Evolutionary conservation across 352 stramenopile genomes (phyloP).

Genomic region (Globisporangium sylvaticum): DNA sequence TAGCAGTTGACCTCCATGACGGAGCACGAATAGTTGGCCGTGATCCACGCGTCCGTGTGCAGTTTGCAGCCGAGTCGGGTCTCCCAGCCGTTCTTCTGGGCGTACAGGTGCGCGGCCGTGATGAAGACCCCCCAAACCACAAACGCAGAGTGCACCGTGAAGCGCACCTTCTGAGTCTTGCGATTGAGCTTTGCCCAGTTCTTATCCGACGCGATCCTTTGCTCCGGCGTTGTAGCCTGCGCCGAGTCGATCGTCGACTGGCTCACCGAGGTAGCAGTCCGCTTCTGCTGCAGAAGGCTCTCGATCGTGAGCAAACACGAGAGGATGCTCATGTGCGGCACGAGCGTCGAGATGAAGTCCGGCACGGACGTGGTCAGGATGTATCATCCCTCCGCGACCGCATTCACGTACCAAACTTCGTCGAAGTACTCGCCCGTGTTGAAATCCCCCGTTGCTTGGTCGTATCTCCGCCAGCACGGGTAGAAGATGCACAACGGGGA

Average conservation of each 20-base stretch:
- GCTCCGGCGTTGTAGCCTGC: background rate
- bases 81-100: background rate
- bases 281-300: constrained; percentile 1
- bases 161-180: too few species aligned
- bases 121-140: background rate
- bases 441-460: background rate
- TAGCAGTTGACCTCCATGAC: constrained; percentile 17
- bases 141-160: background rate
- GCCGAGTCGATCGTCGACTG: background rate
- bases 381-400: background rate
- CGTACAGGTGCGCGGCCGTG: background rate
- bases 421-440: background rate
- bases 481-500: constrained; percentile 20
- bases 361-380: background rate
- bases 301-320: background rate
- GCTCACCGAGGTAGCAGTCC: background rate
- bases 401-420: background rate
- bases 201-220: background rate
- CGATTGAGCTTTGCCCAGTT: background rate
- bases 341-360: background rate
- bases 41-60: background rate
- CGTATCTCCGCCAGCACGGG: constrained; percentile 13
- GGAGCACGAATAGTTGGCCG: constrained; percentile 14
- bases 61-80: background rate
- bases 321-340: background rate